Evolutionary conservation across 2,329 filamentous ascomycete genomes (phyloP).

Genomic region (Dothistroma pini): DNA sequence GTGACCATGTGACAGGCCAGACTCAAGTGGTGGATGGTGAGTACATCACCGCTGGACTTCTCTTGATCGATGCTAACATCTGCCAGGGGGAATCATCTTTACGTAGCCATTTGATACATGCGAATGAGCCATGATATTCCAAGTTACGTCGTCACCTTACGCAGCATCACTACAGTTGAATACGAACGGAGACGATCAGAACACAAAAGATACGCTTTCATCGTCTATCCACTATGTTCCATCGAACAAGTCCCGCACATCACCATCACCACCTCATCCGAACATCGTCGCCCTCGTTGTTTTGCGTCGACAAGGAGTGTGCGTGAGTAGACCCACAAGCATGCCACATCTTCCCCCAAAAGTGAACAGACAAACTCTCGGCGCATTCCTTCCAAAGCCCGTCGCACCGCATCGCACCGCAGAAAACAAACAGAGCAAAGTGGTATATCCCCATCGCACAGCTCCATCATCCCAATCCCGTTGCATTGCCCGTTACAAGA

Average conservation of each 20-base stretch:
- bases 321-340: not conserved
- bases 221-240: conserved; percentile 15
- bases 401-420: not conserved
- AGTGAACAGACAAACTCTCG: conserved; percentile 1
- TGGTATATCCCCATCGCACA: conserved; percentile 21
- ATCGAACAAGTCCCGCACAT: conserved; percentile 6
- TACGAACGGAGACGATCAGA: conserved; percentile 31
- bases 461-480: not conserved
- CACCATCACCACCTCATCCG: not conserved
- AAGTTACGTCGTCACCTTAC: too few relatives aligned
- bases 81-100: conserved; percentile 30
- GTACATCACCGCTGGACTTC: conserved; percentile 37
- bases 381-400: not conserved
- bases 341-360: not conserved
- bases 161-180: not conserved
- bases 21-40: not conserved
- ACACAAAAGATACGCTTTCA: conserved; percentile 18
- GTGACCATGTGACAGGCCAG: conserved; percentile 45
- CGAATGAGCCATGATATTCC: too few relatives aligned
- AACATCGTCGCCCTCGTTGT: conserved; percentile 1
- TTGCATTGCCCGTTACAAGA: conserved; percentile 2
- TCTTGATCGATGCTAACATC: conserved; percentile 46
- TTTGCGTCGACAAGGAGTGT: not conserved
- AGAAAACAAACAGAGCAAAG: conserved; percentile 15
- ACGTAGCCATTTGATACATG: conserved; percentile 15